phyloP scores from a whole-genome alignment of 2,329 filamentous ascomycete species.

The Fonsecaea pugnacius region DNA sequence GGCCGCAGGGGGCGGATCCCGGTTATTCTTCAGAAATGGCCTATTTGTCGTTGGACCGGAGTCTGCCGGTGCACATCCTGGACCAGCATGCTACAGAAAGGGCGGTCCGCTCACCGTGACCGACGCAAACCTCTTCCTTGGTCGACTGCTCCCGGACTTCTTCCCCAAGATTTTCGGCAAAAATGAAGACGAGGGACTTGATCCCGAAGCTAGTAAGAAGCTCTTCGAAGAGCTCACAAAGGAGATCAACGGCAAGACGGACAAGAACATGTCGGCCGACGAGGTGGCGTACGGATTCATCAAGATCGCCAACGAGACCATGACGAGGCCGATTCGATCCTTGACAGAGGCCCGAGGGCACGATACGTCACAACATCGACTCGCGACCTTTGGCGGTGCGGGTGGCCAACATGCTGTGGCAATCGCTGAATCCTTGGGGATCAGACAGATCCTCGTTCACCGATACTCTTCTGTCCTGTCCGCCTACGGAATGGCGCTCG shows the following conservation, averaged over 20 bases:
- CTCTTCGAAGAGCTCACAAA: constrained; percentile 76
- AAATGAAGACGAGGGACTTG: constrained; percentile 81
- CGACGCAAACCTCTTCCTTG: constrained; percentile 87
- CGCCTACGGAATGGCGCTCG: constrained; percentile 89
- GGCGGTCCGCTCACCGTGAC: constrained; percentile 89
- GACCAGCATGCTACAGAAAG: constrained; percentile 90
- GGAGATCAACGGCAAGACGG: constrained; percentile 73
- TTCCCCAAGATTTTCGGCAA: constrained; percentile 96
- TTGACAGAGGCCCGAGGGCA: constrained; percentile 91
- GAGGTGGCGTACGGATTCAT: constrained; percentile 92
- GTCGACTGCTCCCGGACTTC: constrained; percentile 84
- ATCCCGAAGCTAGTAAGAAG: constrained; percentile 73
- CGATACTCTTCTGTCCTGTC: constrained; percentile 90
- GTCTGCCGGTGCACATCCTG: constrained; percentile 87
- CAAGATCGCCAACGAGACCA: constrained; percentile 87
- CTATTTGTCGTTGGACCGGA: constrained; percentile 92
- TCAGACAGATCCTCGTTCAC: constrained; percentile 84
- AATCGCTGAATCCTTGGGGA: constrained; percentile 82
- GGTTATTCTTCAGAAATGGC: constrained; percentile 83
- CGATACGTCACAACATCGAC: constrained; percentile 84
- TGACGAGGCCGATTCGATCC: constrained; percentile 87
- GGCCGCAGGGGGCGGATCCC: constrained; percentile 74
- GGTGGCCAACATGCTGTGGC: constrained; percentile 92
- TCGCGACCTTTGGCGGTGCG: constrained; percentile 90
- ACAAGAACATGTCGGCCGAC: constrained; percentile 71